These are phyloP conservation scores for Diplodia corticola DNA, from an alignment of 2,329 filamentous ascomycete genomes.

Conservation along the genomic window DNA sequence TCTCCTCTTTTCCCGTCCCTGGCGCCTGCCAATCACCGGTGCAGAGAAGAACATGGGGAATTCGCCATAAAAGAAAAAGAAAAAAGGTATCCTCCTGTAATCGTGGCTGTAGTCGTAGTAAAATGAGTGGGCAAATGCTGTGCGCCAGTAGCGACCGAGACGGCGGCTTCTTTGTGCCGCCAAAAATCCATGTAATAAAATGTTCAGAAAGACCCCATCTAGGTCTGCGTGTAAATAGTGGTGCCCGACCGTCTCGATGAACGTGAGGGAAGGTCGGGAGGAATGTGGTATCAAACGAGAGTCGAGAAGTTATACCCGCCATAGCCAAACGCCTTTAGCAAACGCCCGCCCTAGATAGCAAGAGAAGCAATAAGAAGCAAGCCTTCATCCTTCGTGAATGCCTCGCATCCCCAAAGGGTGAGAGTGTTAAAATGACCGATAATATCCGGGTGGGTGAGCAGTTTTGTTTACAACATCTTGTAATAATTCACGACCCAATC, in stretches of 20 bases:
- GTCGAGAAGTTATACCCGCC: conserved; percentile 3
- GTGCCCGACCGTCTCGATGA: background rate
- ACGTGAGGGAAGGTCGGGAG: background rate
- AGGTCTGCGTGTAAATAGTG: background rate
- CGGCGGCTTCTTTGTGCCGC: background rate
- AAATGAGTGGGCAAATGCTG: conserved; percentile 2
- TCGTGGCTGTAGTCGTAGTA: background rate
- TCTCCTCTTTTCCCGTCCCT: conserved; percentile 16
- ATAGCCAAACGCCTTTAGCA: conserved; percentile 10
- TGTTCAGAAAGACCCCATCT: background rate
- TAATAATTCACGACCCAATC: conserved; percentile 38
- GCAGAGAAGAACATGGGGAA: conserved; percentile 8
- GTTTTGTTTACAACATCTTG: background rate
- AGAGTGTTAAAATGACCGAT: background rate
- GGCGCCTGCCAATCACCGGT: conserved; percentile 1
- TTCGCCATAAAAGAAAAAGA: background rate
- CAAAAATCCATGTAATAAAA: background rate
- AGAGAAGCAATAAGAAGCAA: background rate
- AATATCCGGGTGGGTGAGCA: conserved; percentile 8
- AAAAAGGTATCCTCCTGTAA: conserved; percentile 17
- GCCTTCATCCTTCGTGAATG: background rate
- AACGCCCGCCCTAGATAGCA: conserved; percentile 2
- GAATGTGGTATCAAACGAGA: conserved; percentile 10
- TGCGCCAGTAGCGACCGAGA: conserved; percentile 5
- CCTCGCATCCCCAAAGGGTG: background rate